A percentile compares a stretch with the other conserved stretches of the same genome.
These are phyloP conservation scores for Colletotrichum chlorophyti DNA, from an alignment of 2,329 filamentous ascomycete genomes.

Conservation along the genomic window DNA sequence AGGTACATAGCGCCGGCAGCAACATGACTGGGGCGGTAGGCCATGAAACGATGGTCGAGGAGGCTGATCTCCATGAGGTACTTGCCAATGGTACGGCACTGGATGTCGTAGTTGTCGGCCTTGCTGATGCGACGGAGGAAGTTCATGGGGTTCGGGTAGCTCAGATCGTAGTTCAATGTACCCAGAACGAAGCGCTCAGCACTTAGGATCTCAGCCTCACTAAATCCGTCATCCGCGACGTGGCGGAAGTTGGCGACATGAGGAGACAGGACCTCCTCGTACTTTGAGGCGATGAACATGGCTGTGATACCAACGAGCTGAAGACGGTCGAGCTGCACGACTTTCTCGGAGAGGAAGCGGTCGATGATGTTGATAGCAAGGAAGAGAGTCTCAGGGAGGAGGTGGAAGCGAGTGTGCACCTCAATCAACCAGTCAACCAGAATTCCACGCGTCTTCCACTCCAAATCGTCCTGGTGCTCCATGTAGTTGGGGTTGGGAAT, in stretches of 20 bases:
- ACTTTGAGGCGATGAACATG: constrained; percentile 99
- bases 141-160: constrained; percentile 99
- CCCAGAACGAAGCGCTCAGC: constrained; percentile 95
- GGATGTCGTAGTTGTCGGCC: constrained; percentile 98
- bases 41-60: constrained; percentile 92
- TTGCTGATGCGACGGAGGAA: constrained; percentile 98
- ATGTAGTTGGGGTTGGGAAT: constrained; percentile 94
- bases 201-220: constrained; percentile 91
- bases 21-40: constrained; percentile 86
- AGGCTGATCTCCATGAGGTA: constrained; percentile 98
- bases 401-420: constrained; percentile 94
- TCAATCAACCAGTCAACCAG: constrained; percentile 98
- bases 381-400: constrained; percentile 95
- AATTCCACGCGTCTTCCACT: constrained; percentile 99
- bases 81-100: constrained; percentile 95
- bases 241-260: constrained; percentile 97
- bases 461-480: constrained; percentile 89
- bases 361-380: constrained; percentile 98
- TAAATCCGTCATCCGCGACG: constrained; percentile 96
- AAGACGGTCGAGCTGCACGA: constrained; percentile 93
- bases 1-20: constrained; percentile 96
- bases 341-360: constrained; percentile 93
- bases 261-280: constrained; percentile 96
- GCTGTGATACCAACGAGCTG: constrained; percentile 97
- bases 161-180: constrained; percentile 94